phyloP scores from a whole-genome alignment of 2,329 filamentous ascomycete species.

The Colletotrichum shisoi region DNA sequence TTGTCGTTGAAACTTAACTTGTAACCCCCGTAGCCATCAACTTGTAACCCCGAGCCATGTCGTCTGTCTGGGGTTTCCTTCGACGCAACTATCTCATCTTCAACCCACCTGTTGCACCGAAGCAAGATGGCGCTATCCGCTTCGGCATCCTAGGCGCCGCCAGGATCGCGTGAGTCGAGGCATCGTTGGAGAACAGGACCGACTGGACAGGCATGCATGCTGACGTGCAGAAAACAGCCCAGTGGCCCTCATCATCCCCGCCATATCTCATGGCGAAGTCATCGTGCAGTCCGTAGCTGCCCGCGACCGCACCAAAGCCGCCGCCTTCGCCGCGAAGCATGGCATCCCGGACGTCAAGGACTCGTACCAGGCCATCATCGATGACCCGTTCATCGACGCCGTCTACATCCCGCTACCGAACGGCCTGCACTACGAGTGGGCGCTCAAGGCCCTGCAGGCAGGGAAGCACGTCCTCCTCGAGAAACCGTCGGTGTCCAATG shows the following conservation, averaged over 20 bases:
- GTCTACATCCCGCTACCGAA: slow-evolving; percentile 61
- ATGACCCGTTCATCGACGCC: slow-evolving; percentile 53
- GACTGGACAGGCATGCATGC: background rate
- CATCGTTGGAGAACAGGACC: background rate
- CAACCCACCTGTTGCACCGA: slow-evolving; percentile 18
- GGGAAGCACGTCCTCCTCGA: slow-evolving; percentile 66
- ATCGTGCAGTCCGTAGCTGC: slow-evolving; percentile 62
- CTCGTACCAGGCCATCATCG: slow-evolving; percentile 55
- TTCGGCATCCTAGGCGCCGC: slow-evolving; percentile 56
- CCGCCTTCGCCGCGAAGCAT: slow-evolving; percentile 60
- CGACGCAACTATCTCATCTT: slow-evolving; percentile 26
- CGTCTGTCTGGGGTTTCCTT: slow-evolving; percentile 28
- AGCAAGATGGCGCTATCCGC: slow-evolving; percentile 43
- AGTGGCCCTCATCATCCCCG: slow-evolving; percentile 56
- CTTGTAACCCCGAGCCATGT: slow-evolving; percentile 1
- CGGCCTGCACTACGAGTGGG: slow-evolving; percentile 56
- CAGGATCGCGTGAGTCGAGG: slow-evolving; percentile 49
- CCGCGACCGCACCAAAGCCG: slow-evolving; percentile 56
- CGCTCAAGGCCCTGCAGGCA: slow-evolving; percentile 55
- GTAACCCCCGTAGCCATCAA: background rate
- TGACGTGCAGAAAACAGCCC: slow-evolving; percentile 45
- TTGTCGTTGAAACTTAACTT: background rate
- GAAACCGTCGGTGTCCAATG: slow-evolving; percentile 60
- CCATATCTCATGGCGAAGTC: slow-evolving; percentile 62
- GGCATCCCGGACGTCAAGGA: slow-evolving; percentile 59